Conservation (phyloP, 345 rosid species). For the Arabis alpina region DNA sequence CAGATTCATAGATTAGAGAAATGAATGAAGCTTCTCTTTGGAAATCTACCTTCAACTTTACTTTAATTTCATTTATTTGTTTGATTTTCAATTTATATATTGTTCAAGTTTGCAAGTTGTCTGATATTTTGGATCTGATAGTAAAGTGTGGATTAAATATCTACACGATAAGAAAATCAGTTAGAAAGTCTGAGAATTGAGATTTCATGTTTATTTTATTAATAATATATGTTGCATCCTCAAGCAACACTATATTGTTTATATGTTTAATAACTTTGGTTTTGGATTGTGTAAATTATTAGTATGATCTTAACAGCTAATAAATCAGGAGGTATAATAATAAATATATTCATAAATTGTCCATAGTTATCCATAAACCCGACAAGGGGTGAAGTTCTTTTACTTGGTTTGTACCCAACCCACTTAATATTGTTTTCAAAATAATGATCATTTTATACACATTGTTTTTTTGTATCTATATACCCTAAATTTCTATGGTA, state of each 20-base stretch:
- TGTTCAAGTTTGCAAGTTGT: constrained; percentile 33
- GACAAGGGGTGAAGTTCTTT: constrained; percentile 32
- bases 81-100: not conserved
- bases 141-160: constrained; percentile 26
- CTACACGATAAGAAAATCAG: constrained; percentile 17
- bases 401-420: constrained; percentile 37
- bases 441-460: constrained; percentile 10
- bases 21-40: constrained; percentile 39
- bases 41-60: constrained; percentile 22
- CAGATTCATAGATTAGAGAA: constrained; percentile 32
- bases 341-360: constrained; percentile 27
- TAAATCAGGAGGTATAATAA: constrained; percentile 26
- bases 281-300: constrained; percentile 30
- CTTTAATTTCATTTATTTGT: constrained; percentile 32
- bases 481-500: not conserved
- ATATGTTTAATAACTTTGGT: constrained; percentile 4
- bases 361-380: constrained; percentile 34
- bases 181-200: constrained; percentile 17
- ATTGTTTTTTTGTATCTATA: constrained; percentile 5
- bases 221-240: constrained; percentile 16
- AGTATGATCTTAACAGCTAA: constrained; percentile 26
- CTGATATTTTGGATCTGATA: constrained; percentile 32
- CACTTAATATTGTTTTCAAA: constrained; percentile 33
- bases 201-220: constrained; percentile 23
- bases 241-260: constrained; percentile 30